Base-by-base conservation (phyloP, 2,329 filamentous ascomycete species). In the Stagonosporopsis vannaccii region DNA sequence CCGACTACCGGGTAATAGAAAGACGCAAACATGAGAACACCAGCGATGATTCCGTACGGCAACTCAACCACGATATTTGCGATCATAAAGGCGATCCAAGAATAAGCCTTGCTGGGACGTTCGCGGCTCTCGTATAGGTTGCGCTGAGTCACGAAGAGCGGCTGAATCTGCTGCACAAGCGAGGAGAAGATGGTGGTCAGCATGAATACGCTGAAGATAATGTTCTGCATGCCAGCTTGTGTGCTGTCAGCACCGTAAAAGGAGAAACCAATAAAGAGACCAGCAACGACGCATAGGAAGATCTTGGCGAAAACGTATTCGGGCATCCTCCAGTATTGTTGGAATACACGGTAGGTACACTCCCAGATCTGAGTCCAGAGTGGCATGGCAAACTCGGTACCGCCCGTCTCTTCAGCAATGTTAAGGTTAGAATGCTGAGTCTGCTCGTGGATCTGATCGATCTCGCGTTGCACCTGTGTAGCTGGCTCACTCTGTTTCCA, bases 31-130 rank as follows among this genome's bases (percentile, higher is more conserved):
- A 86, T 83, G 11, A 91, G 69, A 20, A 90, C 75, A 12, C 83
- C 87, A 1, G 86, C 84, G 9, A 91, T 51, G 32, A 86, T 80
- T 48, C 85, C 81, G 75, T 82, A 92, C 0, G 89, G 89, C 1
- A 91, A 80, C 71, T 93, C 90, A 44, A 90, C 88, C 2, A 90
- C 49, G 50, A 92, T 84, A 69, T 91, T 90, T 68, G 87, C 84
- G 3, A 89, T 76, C 72, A 92, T 83, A 75, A 92, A 92, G 0
- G 84, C 87, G 62, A 85, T 82, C 90, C 90, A 92, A 0, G 87
- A 90, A 77, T 92, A 93, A 0, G 87, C 81, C 68, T 91, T 91
- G 72, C 83, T 86, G 0, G 87, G 84, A 3, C 84, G 78, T 65
- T 87, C 84, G 51, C 84, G 84, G 12, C 81, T 82, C 72, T 87